Percentiles rank a stretch among this genome's conserved stretches.
Evolutionary conservation across 257 asterid species (phyloP).

Genomic region (Verbena officinalis): DNA sequence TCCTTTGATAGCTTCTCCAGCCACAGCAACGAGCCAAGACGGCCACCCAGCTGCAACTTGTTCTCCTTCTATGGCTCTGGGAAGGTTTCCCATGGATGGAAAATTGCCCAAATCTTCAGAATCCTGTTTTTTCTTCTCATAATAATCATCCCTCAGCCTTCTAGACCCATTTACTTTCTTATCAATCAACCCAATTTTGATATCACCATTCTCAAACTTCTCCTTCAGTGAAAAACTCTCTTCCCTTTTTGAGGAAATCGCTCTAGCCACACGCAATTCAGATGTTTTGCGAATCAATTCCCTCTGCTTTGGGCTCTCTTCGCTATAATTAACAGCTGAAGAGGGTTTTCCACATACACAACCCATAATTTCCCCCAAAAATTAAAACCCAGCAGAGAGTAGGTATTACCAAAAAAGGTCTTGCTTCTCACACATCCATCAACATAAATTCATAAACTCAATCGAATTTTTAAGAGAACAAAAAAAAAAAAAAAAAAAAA

Average conservation of each 20-base stretch:
- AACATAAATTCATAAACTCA: conserved; percentile 22
- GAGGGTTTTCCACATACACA: conserved; percentile 80
- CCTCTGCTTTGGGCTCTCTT: conserved; percentile 63
- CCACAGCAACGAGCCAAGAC: conserved; percentile 83
- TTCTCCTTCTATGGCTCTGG: conserved; percentile 77
- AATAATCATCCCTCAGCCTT: conserved; percentile 72
- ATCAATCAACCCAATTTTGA: conserved; percentile 58
- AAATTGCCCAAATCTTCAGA: conserved; percentile 42
- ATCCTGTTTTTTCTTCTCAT: conserved; percentile 49
- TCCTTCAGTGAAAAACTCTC: conserved; percentile 60
- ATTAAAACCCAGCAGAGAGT: conserved; percentile 27
- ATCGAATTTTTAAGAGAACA: conserved; percentile 2
- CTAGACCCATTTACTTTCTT: conserved; percentile 60
- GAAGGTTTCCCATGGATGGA: conserved; percentile 57
- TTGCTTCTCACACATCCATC: conserved; percentile 25
- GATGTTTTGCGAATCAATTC: conserved; percentile 56
- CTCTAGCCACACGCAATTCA: conserved; percentile 50
- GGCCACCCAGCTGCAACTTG: conserved; percentile 98
- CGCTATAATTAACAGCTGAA: conserved; percentile 47
- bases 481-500: not conserved
- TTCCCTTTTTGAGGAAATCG: conserved; percentile 54
- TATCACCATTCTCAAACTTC: conserved; percentile 46
- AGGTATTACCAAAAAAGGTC: conserved; percentile 26
- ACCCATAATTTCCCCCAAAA: conserved; percentile 61
- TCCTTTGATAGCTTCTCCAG: conserved; percentile 89